Percentiles rank a stretch among this genome's conserved stretches.
Evolutionary conservation across 2,329 filamentous ascomycete genomes (phyloP).

Genomic region (Cordyceps militaris): DNA sequence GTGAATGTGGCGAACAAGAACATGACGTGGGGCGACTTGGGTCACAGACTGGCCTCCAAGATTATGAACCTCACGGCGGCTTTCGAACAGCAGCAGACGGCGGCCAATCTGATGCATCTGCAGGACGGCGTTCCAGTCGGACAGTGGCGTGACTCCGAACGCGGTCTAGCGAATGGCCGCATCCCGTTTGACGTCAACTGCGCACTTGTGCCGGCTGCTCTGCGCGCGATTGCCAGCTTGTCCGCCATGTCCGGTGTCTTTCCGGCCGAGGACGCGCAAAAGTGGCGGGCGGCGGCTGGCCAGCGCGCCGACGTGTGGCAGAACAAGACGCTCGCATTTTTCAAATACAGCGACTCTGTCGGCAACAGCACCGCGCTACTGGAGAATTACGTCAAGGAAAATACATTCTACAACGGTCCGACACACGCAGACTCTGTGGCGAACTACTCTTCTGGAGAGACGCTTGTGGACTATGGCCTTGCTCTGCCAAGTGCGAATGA

Average conservation of each 20-base stretch:
- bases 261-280: conserved; percentile 29
- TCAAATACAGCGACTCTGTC: conserved; percentile 37
- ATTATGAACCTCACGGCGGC: conserved; percentile 49
- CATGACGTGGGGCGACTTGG: conserved; percentile 46
- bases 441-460: conserved; percentile 27
- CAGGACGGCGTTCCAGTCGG: conserved; percentile 48
- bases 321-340: conserved; percentile 51
- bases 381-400: conserved; percentile 34
- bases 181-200: conserved; percentile 62
- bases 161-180: conserved; percentile 52
- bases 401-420: conserved; percentile 36
- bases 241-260: conserved; percentile 41
- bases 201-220: conserved; percentile 53
- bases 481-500: conserved; percentile 46
- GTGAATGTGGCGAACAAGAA: conserved; percentile 44
- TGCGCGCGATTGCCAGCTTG: conserved; percentile 50
- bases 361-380: conserved; percentile 40
- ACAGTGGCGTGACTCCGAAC: conserved; percentile 56
- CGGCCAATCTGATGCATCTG: conserved; percentile 51
- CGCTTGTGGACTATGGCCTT: conserved; percentile 46
- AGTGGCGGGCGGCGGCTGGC: conserved; percentile 40
- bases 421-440: conserved; percentile 33
- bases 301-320: conserved; percentile 55
- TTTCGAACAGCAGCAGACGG: conserved; percentile 45
- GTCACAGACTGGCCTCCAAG: conserved; percentile 46